phyloP scores from a whole-genome alignment of 2,329 filamentous ascomycete genomes.

The Myotisia sp. region DNA sequence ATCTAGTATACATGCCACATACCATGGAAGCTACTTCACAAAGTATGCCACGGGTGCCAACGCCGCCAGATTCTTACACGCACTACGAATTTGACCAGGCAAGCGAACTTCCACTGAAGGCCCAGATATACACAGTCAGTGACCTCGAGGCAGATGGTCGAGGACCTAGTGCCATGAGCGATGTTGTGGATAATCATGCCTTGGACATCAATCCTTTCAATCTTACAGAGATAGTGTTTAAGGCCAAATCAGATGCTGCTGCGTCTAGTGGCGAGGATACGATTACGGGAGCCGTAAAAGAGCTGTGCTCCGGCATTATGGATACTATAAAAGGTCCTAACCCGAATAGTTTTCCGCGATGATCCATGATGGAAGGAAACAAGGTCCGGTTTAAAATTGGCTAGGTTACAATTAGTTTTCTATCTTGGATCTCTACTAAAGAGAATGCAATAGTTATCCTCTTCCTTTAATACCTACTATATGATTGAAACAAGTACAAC shows the following conservation, averaged over 20 bases:
- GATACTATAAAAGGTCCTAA: slow-evolving; percentile 36
- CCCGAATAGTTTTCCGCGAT: slow-evolving; percentile 5
- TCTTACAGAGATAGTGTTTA: slow-evolving; percentile 37
- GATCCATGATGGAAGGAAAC: no score
- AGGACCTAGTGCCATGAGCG: slow-evolving; percentile 41
- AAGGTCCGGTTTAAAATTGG: no score
- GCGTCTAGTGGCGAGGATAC: slow-evolving; percentile 24
- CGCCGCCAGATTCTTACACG: slow-evolving; percentile 31
- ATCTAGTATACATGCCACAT: slow-evolving; percentile 48
- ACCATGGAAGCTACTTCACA: slow-evolving; percentile 28
- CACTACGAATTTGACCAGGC: slow-evolving; percentile 15
- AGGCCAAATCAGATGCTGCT: slow-evolving; percentile 25
- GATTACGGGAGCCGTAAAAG: slow-evolving; percentile 25
- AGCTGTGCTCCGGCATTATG: slow-evolving; percentile 35
- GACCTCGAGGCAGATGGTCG: slow-evolving; percentile 29
- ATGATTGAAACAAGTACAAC: no score
- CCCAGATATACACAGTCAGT: slow-evolving; percentile 42
- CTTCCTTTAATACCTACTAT: no score
- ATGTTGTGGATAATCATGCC: slow-evolving; percentile 43
- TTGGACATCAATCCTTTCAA: slow-evolving; percentile 44
- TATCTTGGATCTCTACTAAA: no score
- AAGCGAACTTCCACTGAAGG: slow-evolving; percentile 32
- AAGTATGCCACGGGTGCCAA: slow-evolving; percentile 34
- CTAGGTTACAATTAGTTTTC: no score
- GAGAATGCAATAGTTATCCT: no score